These are phyloP conservation scores for Pythium aristosporum DNA, from an alignment of 352 stramenopile species.

Conservation along the genomic window DNA sequence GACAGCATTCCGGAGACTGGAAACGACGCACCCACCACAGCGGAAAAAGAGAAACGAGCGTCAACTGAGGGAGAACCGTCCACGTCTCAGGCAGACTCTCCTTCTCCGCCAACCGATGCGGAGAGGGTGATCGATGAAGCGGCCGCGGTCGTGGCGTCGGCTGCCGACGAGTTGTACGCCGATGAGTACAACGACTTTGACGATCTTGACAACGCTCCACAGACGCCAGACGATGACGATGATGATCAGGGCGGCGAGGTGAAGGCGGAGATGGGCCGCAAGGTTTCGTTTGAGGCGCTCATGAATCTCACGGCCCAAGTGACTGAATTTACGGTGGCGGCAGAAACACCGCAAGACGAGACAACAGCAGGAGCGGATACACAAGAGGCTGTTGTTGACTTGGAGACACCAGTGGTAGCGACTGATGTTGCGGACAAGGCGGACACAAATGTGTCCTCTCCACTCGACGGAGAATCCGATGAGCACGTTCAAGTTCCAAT, in stretches of 20 bases:
- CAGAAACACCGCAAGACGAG: background rate
- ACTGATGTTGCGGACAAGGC: background rate
- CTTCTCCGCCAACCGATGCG: background rate
- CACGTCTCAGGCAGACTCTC: background rate
- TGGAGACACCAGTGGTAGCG: background rate
- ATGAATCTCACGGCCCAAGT: conserved; percentile 29
- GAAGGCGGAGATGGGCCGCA: background rate
- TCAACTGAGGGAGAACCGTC: background rate
- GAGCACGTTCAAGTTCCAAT: background rate
- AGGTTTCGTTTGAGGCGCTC: conserved; percentile 25
- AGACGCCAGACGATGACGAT: conserved; percentile 16
- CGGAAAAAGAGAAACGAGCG: background rate
- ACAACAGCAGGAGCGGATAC: background rate
- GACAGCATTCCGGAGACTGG: too few species aligned
- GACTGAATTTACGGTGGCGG: conserved; percentile 12
- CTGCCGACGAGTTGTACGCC: conserved; percentile 49
- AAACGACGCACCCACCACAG: too few species aligned
- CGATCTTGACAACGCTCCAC: conserved; percentile 20
- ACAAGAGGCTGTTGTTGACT: too few species aligned
- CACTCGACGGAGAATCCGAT: background rate
- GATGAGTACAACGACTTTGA: conserved; percentile 64
- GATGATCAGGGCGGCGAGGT: background rate
- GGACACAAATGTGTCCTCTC: background rate
- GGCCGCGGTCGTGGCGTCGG: conserved; percentile 10
- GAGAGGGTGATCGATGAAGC: conserved; percentile 15